Percentiles rank a stretch among this genome's conserved stretches.
These are phyloP conservation scores for Diaporthe sp. DNA, from an alignment of 2,329 filamentous ascomycete species.

Conservation along the genomic window DNA sequence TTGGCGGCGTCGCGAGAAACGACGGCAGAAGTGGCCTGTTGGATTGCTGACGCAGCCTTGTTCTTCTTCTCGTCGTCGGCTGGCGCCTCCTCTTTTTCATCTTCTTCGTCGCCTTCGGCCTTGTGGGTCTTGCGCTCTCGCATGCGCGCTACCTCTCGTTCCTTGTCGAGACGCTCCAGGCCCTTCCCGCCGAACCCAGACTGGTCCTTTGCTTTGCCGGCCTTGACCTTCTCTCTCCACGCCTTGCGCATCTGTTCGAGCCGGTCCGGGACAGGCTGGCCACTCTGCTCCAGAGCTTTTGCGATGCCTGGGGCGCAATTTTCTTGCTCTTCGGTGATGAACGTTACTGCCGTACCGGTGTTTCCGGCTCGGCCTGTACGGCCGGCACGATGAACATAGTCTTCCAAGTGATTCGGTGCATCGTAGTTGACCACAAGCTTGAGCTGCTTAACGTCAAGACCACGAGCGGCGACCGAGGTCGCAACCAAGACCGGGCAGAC, in stretches of 20 bases:
- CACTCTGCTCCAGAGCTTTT: constrained; percentile 93
- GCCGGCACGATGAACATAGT: constrained; percentile 95
- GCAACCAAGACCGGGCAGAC: constrained; percentile 91
- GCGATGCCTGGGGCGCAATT: constrained; percentile 89
- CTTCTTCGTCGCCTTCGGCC: constrained; percentile 83
- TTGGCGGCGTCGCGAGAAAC: constrained; percentile 66
- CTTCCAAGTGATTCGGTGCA: constrained; percentile 92
- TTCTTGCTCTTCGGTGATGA: constrained; percentile 92
- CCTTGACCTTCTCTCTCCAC: constrained; percentile 92
- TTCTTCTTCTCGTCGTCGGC: constrained; percentile 79
- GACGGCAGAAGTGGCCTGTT: constrained; percentile 71
- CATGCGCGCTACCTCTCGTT: constrained; percentile 87
- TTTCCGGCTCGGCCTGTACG: constrained; percentile 96
- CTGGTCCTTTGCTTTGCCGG: constrained; percentile 89
- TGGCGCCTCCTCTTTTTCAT: constrained; percentile 76
- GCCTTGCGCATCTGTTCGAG: constrained; percentile 75
- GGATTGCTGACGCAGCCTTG: constrained; percentile 75
- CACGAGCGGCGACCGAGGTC: constrained; percentile 94
- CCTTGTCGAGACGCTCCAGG: constrained; percentile 89
- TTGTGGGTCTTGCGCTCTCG: constrained; percentile 92
- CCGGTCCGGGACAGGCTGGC: constrained; percentile 82
- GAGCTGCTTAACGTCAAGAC: constrained; percentile 94
- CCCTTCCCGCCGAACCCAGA: constrained; percentile 97
- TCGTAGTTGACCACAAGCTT: constrained; percentile 98
- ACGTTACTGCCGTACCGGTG: constrained; percentile 93